Percentiles rank a stretch among this genome's conserved stretches.
These are phyloP conservation scores for Hypoxylon intermedium DNA, from an alignment of 495 filamentous ascomycete genomes.

Conservation along the genomic window DNA sequence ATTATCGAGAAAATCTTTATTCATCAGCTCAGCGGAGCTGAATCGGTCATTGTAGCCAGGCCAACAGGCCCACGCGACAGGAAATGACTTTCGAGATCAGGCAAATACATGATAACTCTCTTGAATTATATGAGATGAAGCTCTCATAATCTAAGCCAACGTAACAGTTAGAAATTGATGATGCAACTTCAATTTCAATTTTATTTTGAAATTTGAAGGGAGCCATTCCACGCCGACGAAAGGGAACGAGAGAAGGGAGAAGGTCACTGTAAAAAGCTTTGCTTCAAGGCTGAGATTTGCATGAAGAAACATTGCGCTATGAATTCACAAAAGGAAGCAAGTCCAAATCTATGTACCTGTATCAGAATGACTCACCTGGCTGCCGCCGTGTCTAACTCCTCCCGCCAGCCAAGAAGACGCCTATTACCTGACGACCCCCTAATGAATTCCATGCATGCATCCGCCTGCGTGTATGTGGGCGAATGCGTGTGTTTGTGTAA, in stretches of 20 bases:
- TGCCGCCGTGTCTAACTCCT: conserved; percentile 24
- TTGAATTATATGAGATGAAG: too few relatives aligned
- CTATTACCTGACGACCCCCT: conserved; percentile 4
- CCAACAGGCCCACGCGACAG: conserved; percentile 8
- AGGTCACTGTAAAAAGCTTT: background rate
- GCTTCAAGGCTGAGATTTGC: background rate
- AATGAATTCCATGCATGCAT: conserved; percentile 5
- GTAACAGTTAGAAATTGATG: too few relatives aligned
- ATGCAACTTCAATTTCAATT: too few relatives aligned
- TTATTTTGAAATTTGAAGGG: conserved; percentile 1
- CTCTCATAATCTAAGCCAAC: too few relatives aligned
- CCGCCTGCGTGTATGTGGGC: background rate
- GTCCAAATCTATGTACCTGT: conserved; percentile 40
- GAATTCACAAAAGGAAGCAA: conserved; percentile 17
- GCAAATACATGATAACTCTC: too few relatives aligned
- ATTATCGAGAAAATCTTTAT: background rate
- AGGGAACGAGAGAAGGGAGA: background rate
- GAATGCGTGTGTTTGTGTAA: too few relatives aligned
- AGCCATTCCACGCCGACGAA: background rate
- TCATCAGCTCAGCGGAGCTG: background rate
- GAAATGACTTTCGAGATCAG: background rate
- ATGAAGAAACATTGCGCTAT: background rate
- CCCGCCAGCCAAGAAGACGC: conserved; percentile 11
- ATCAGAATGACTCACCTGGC: conserved; percentile 30
- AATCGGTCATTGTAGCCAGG: conserved; percentile 2